Conservation (phyloP, 768 basidiomycete genomes). For the Guyanaporus albipodus region DNA sequence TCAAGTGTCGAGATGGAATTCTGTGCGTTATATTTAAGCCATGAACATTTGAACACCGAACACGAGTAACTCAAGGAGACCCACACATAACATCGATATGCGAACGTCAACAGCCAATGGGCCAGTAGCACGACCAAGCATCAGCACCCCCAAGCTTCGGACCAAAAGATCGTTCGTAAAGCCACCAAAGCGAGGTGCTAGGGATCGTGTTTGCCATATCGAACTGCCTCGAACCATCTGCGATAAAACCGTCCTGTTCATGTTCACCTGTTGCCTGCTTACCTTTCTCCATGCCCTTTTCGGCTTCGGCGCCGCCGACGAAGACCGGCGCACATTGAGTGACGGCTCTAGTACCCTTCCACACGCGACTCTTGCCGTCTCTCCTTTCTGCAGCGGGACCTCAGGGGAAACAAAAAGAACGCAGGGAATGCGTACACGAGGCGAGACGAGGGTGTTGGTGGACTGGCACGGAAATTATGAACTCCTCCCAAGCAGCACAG, state of each 20-base stretch:
- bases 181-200: neutral
- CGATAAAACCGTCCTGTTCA: slow-evolving; percentile 22
- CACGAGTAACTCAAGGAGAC: neutral
- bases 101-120: neutral
- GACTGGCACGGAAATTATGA: slow-evolving; percentile 24
- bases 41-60: neutral
- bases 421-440: neutral
- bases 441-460: slow-evolving; percentile 5
- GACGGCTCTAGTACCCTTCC: slow-evolving; percentile 1
- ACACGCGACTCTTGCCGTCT: neutral
- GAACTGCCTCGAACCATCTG: slow-evolving; percentile 12
- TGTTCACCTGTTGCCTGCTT: slow-evolving; percentile 25
- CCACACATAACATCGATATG: slow-evolving; percentile 13
- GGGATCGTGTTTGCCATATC: neutral
- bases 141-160: neutral
- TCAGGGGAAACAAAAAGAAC: neutral
- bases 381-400: neutral
- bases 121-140: neutral
- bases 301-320: slow-evolving; percentile 16
- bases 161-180: neutral
- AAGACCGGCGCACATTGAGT: neutral
- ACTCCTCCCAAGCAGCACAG: slow-evolving; percentile 4
- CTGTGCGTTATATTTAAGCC: slow-evolving; percentile 1
- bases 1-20: neutral
- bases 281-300: slow-evolving; percentile 25